A percentile compares a stretch with the other conserved stretches of the same genome.
Evolutionary conservation across 108 stramenopile species (phyloP).

Genomic region (Stephanodiscus minutulus): DNA sequence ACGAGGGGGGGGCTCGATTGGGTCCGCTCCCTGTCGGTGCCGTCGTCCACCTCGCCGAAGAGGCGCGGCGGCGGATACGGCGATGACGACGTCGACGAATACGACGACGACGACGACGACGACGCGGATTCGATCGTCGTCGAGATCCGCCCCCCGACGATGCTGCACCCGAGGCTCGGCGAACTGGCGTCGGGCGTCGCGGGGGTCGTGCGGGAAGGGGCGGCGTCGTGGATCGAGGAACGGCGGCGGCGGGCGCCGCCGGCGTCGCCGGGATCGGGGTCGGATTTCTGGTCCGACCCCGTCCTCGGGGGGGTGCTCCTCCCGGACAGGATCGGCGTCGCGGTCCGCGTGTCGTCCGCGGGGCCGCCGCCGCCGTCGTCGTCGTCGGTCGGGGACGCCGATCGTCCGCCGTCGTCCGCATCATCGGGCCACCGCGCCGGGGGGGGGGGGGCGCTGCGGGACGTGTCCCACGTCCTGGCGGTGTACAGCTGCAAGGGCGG

Average conservation of each 20-base stretch:
- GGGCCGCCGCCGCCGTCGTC: conserved; percentile 7
- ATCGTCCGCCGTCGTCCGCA: conserved; percentile 38
- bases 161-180: conserved; percentile 67
- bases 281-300: neutral
- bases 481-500: conserved; percentile 96
- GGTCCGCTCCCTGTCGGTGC: conserved; percentile 39
- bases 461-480: conserved; percentile 78
- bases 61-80: neutral
- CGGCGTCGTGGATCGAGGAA: conserved; percentile 17
- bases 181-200: conserved; percentile 50
- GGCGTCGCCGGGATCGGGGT: conserved; percentile 20
- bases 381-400: conserved; percentile 26
- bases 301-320: conserved; percentile 4
- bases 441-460: conserved; percentile 66
- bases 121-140: conserved; percentile 37
- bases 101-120: conserved; percentile 3
- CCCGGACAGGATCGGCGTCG: conserved; percentile 25
- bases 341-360: conserved; percentile 13
- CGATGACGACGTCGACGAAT: neutral
- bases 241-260: conserved; percentile 1
- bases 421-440: conserved; percentile 36
- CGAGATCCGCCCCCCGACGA: conserved; percentile 62
- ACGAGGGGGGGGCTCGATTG: conserved; percentile 40
- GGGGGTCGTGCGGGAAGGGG: conserved; percentile 44
- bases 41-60: conserved; percentile 18